Percentiles rank a stretch among this genome's conserved stretches.
These are phyloP conservation scores for Chaetomium sp. DNA, from an alignment of 2,329 filamentous ascomycete genomes.

Conservation along the genomic window DNA sequence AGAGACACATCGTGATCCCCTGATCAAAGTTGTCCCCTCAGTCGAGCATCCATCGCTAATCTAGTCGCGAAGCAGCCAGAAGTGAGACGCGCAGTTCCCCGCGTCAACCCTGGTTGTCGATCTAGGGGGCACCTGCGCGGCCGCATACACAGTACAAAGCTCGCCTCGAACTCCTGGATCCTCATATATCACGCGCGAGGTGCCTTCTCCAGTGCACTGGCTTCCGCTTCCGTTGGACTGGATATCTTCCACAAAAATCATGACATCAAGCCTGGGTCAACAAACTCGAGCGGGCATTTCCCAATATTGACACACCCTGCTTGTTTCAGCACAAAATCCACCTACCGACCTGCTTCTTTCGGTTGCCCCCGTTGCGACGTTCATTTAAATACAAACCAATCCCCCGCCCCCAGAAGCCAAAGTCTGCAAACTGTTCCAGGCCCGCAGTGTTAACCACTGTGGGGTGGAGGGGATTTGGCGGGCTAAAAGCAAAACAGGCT, in stretches of 20 bases:
- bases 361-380: constrained; percentile 16
- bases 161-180: not conserved
- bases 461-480: constrained; percentile 23
- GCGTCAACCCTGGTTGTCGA: constrained; percentile 3
- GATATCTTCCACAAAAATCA: constrained; percentile 22
- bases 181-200: constrained; percentile 6
- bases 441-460: too few relatives aligned
- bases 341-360: constrained; percentile 19
- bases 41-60: not conserved
- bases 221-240: constrained; percentile 16
- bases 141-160: not conserved
- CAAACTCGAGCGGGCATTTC: not conserved
- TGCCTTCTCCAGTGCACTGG: too few relatives aligned
- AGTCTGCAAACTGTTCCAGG: not conserved
- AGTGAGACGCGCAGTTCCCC: constrained; percentile 9
- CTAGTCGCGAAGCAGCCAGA: constrained; percentile 17
- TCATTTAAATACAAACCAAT: constrained; percentile 10
- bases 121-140: constrained; percentile 9
- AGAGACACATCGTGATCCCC: not conserved
- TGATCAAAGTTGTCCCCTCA: not conserved
- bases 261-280: not conserved
- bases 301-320: constrained; percentile 12
- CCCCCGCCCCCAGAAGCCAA: not conserved
- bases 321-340: not conserved
- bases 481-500: constrained; percentile 34